Conservation (phyloP, 2,329 filamentous ascomycete species). For the Fusarium globosum region DNA sequence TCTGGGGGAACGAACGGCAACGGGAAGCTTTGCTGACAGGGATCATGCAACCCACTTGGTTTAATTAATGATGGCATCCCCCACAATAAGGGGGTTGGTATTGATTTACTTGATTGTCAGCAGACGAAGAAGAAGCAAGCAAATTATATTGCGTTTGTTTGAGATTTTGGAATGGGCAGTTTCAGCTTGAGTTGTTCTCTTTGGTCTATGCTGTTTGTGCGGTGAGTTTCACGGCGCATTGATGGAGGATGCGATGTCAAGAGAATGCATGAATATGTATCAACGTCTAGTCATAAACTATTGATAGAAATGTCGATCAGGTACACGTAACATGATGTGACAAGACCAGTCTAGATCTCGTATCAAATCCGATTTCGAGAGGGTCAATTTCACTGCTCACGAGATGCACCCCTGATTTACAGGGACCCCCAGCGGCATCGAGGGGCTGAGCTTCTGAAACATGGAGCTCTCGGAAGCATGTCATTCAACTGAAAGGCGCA, state of each 20-base stretch:
- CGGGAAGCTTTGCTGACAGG: not conserved
- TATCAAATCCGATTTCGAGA: not conserved
- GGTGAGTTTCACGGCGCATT: not conserved
- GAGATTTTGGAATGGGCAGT: conserved; percentile 28
- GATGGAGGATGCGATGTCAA: not conserved
- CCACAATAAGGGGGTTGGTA: conserved; percentile 30
- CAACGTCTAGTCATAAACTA: not conserved
- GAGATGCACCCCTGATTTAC: conserved; percentile 13
- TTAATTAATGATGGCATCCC: conserved; percentile 39
- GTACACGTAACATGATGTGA: conserved; percentile 24
- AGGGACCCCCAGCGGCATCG: not conserved
- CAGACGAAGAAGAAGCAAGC: not conserved
- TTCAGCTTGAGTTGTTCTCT: conserved; percentile 13
- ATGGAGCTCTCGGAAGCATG: conserved; percentile 27
- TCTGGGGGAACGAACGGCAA: conserved; percentile 21
- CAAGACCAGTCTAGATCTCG: conserved; percentile 26
- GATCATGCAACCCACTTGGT: conserved; percentile 37
- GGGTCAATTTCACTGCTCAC: conserved; percentile 21
- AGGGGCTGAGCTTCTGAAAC: conserved; percentile 41
- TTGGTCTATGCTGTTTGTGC: not conserved
- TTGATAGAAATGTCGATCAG: conserved; percentile 8
- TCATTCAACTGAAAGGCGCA: not conserved
- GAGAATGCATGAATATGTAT: not conserved
- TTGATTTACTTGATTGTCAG: not conserved
- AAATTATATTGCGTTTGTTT: conserved; percentile 21